Percentiles rank a stretch among this genome's conserved stretches.
Evolutionary conservation across 1,139 yeast species (phyloP).

Genomic region (Suhomyces anneliseae): DNA sequence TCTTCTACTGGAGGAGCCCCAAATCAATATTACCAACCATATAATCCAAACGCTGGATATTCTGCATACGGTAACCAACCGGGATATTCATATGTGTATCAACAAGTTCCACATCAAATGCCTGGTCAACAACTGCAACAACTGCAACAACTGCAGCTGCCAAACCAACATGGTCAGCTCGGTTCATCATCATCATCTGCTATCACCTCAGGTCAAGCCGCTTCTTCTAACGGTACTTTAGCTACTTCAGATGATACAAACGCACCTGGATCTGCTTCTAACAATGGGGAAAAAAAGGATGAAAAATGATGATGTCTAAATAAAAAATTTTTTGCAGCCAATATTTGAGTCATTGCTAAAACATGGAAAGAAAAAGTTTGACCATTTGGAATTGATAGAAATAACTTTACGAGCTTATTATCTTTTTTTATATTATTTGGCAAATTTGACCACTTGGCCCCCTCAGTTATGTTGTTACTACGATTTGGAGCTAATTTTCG

Average conservation of each 20-base stretch:
- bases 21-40: constrained; percentile 21
- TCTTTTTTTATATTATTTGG: neutral
- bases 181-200: constrained; percentile 5
- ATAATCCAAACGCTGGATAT: constrained; percentile 20
- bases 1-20: constrained; percentile 13
- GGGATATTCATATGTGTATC: constrained; percentile 21
- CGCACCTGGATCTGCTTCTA: constrained; percentile 1
- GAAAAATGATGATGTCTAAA: constrained; percentile 2
- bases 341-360: neutral
- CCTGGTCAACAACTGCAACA: constrained; percentile 11
- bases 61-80: constrained; percentile 24
- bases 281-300: constrained; percentile 11
- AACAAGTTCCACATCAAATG: constrained; percentile 12
- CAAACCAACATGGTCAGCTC: constrained; percentile 4
- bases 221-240: constrained; percentile 7
- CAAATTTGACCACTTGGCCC: neutral
- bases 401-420: neutral
- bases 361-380: constrained; percentile 1
- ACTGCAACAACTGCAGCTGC: constrained; percentile 9
- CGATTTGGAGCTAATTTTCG: neutral
- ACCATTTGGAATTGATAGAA: constrained; percentile 7
- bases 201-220: constrained; percentile 5
- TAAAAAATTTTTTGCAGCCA: neutral
- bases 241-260: constrained; percentile 6
- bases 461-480: neutral